These are phyloP conservation scores for Solanum gandarillasii DNA, from an alignment of 257 asterid species.

Conservation along the genomic window DNA sequence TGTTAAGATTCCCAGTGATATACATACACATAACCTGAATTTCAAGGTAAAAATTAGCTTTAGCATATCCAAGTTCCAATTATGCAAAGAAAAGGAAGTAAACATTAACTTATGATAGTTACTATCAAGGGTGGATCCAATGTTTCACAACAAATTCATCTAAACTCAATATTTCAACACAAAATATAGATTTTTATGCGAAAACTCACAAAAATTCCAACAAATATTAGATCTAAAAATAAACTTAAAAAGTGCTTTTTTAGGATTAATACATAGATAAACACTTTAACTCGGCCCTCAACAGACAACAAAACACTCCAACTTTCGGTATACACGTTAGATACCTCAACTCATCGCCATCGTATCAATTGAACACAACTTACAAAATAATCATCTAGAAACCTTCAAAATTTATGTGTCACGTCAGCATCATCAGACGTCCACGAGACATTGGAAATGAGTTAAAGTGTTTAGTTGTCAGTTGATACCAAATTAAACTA, in stretches of 20 bases:
- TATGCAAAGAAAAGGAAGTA: neutral
- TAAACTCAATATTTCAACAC: neutral
- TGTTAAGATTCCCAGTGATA: constrained; percentile 57
- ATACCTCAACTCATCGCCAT: neutral
- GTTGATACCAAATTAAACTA: neutral
- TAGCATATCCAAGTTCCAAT: neutral
- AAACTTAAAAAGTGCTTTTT: neutral
- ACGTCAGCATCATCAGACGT: neutral
- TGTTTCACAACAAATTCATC: neutral
- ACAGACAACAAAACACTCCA: neutral
- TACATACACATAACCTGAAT: constrained; percentile 52
- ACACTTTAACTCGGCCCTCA: neutral
- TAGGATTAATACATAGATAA: neutral
- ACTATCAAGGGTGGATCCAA: neutral
- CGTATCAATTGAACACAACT: neutral
- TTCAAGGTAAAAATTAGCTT: neutral
- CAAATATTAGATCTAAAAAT: neutral
- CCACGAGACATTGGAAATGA: neutral
- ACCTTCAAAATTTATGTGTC: neutral
- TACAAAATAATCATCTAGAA: neutral
- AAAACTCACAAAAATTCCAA: neutral
- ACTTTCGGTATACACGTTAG: neutral
- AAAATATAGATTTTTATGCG: neutral
- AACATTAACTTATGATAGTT: neutral
- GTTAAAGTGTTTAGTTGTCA: neutral